A percentile compares a stretch with the other conserved stretches of the same genome.
Evolutionary conservation across 2,329 filamentous ascomycete genomes (phyloP).

Genomic region (Arthrinium phaeospermum): DNA sequence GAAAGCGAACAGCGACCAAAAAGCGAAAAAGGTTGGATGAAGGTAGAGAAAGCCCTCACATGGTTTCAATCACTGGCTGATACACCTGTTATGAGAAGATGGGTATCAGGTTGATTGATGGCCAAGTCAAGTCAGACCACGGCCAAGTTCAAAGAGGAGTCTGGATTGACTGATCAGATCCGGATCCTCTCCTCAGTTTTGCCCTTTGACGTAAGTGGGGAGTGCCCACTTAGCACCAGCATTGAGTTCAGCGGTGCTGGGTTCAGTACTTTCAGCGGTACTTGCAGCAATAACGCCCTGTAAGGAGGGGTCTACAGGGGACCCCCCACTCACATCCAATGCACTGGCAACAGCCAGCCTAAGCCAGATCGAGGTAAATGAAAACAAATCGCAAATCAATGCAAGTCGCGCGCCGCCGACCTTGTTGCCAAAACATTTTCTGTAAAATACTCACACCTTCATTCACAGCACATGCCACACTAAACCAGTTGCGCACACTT

Average conservation of each 20-base stretch:
- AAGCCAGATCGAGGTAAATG: slow-evolving; percentile 2
- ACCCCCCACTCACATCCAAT: background rate
- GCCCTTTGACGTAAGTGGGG: slow-evolving; percentile 7
- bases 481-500: background rate
- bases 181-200: background rate
- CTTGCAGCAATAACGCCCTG: background rate
- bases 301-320: background rate
- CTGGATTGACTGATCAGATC: background rate
- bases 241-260: background rate
- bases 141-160: background rate
- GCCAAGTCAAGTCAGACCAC: background rate
- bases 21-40: background rate
- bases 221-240: background rate
- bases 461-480: background rate
- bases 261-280: background rate
- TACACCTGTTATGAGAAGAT: background rate
- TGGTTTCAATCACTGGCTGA: background rate
- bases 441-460: background rate
- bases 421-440: background rate
- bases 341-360: background rate
- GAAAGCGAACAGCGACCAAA: background rate
- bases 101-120: background rate
- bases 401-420: background rate
- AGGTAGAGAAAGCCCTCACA: background rate
- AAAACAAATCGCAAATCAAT: slow-evolving; percentile 3